Conservation (phyloP, 306 rosid genomes). For the Senna tora region DNA sequence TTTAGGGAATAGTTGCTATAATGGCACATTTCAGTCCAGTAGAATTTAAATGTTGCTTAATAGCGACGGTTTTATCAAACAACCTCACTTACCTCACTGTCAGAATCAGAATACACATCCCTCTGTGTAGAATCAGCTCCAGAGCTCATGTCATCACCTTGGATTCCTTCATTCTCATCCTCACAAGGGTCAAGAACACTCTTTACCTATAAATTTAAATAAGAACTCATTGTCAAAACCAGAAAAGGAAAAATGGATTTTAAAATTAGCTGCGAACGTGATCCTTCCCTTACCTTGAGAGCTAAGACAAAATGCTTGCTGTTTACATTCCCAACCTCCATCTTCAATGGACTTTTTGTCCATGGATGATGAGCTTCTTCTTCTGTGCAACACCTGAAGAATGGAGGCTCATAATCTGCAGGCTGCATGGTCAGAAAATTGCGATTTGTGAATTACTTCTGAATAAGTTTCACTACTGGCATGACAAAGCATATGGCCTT, state of each 20-base stretch:
- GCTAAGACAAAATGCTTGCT: slow-evolving; percentile 94
- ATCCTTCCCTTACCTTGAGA: slow-evolving; percentile 73
- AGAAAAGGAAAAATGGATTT: slow-evolving; percentile 15
- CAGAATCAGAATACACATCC: slow-evolving; percentile 50
- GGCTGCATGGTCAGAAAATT: slow-evolving; percentile 67
- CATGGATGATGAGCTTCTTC: slow-evolving; percentile 78
- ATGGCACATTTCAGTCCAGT: slow-evolving; percentile 11
- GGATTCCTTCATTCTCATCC: slow-evolving; percentile 54
- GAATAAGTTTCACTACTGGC: not conserved
- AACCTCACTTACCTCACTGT: slow-evolving; percentile 51
- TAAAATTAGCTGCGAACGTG: slow-evolving; percentile 12
- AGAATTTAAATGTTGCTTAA: slow-evolving; percentile 12
- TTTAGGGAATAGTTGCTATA: slow-evolving; percentile 22
- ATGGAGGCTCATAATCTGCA: slow-evolving; percentile 92
- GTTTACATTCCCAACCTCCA: slow-evolving; percentile 97
- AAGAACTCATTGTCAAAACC: slow-evolving; percentile 13
- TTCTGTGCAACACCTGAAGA: slow-evolving; percentile 81
- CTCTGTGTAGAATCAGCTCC: slow-evolving; percentile 50
- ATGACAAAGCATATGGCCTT: slow-evolving; percentile 30
- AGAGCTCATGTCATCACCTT: slow-evolving; percentile 44
- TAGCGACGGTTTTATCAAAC: slow-evolving; percentile 26
- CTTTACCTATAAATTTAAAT: slow-evolving; percentile 46
- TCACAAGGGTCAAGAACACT: slow-evolving; percentile 63
- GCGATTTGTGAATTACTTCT: not conserved
- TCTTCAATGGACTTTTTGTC: slow-evolving; percentile 82